Evolutionary conservation across 345 rosid genomes (phyloP).

Genomic region (Cardamine chenopodiifolia): DNA sequence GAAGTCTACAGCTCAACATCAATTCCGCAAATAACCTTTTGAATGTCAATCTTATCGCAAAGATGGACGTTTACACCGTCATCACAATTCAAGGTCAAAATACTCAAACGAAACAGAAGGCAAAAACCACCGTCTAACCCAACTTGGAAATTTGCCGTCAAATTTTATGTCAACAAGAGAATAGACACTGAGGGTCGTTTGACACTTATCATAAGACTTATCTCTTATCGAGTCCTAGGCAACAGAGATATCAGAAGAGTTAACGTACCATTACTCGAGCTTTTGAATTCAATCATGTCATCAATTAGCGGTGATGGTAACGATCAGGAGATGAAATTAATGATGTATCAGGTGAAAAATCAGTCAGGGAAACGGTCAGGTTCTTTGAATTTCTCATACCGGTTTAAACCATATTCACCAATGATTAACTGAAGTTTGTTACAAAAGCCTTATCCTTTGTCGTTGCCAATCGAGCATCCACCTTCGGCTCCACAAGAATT

Average conservation of each 20-base stretch:
- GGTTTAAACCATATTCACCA: conserved; percentile 41
- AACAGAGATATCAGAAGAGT: conserved; percentile 66
- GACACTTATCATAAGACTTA: conserved; percentile 49
- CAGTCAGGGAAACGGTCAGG: conserved; percentile 67
- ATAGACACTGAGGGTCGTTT: conserved; percentile 49
- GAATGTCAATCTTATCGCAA: conserved; percentile 61
- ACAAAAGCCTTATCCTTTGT: conserved; percentile 11
- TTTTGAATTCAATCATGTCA: conserved; percentile 29
- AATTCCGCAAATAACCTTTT: conserved; percentile 58
- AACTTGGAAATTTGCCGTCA: conserved; percentile 58
- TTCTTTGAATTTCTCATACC: conserved; percentile 54
- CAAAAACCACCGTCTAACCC: conserved; percentile 54
- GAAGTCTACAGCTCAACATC: conserved; percentile 56
- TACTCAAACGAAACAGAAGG: conserved; percentile 38
- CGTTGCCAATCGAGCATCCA: not conserved
- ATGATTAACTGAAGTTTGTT: conserved; percentile 18
- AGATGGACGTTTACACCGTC: conserved; percentile 68
- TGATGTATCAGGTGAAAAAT: conserved; percentile 55
- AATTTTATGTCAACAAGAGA: conserved; percentile 50
- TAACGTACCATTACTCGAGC: conserved; percentile 62
- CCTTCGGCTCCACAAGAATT: conserved; percentile 25
- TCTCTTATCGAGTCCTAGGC: conserved; percentile 52
- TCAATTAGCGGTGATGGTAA: conserved; percentile 13
- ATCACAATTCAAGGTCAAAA: conserved; percentile 51
- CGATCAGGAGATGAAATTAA: conserved; percentile 36